Evolutionary conservation across 768 basidiomycete species (phyloP).

Genomic region (Russula foetens): DNA sequence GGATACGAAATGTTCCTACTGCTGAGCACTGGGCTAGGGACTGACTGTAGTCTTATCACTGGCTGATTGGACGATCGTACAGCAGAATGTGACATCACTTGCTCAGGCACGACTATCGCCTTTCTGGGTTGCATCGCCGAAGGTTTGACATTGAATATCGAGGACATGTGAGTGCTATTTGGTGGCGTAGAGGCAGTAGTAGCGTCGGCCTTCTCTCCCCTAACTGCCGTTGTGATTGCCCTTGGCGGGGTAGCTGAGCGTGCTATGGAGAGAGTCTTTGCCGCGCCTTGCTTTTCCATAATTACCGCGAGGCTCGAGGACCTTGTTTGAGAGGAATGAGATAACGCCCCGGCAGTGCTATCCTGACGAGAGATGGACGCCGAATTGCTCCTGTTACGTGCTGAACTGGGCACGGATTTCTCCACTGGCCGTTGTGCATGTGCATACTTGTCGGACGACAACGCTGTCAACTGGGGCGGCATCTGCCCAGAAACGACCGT

Average conservation of each 20-base stretch:
- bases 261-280: not conserved
- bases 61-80: not conserved
- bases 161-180: not conserved
- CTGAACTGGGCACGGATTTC: not conserved
- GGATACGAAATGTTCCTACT: not conserved
- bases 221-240: not conserved
- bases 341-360: not conserved
- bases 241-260: not conserved
- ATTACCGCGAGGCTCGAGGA: not conserved
- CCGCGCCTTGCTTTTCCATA: not conserved
- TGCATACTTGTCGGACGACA: not conserved
- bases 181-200: too few relatives aligned
- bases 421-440: not conserved
- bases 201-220: not conserved
- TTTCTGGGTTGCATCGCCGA: not conserved
- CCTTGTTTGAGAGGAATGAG: not conserved
- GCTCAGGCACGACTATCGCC: not conserved
- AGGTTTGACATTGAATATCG: not conserved
- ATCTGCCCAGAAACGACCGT: not conserved
- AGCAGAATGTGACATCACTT: not conserved
- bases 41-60: not conserved
- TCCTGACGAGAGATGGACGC: not conserved
- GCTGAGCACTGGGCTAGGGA: not conserved
- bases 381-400: not conserved
- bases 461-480: not conserved